Conservation (phyloP, 805 yeast genomes). For the Pachysolen tannophilus region DNA sequence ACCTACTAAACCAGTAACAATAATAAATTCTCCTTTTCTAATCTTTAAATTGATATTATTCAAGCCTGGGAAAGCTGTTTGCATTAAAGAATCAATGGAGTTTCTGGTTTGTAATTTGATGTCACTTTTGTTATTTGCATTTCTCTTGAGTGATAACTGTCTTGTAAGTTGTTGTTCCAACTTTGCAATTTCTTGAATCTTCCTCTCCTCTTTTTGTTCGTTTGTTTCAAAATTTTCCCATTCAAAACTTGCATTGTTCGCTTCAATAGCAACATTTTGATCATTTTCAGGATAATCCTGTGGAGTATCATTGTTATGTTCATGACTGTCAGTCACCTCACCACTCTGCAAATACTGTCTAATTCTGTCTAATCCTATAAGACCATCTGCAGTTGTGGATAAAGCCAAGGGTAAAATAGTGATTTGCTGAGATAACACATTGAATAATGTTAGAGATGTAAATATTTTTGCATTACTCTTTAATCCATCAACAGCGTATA, state of each 20-base stretch:
- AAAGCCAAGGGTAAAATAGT: slow-evolving; percentile 64
- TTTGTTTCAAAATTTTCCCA: slow-evolving; percentile 51
- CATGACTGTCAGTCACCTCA: slow-evolving; percentile 29
- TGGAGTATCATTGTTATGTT: slow-evolving; percentile 5
- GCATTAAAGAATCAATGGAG: slow-evolving; percentile 2
- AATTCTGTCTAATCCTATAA: slow-evolving; percentile 51
- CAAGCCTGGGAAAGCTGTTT: slow-evolving; percentile 36
- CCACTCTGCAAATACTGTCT: slow-evolving; percentile 37
- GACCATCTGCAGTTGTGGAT: slow-evolving; percentile 57
- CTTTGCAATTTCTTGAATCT: not conserved
- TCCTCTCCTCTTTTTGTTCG: slow-evolving; percentile 13
- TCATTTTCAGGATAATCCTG: slow-evolving; percentile 14
- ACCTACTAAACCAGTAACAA: slow-evolving; percentile 70
- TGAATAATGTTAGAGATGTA: slow-evolving; percentile 61
- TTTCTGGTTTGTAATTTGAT: not conserved
- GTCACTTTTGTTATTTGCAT: not conserved
- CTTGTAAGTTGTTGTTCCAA: slow-evolving; percentile 4
- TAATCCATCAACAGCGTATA: slow-evolving; percentile 25
- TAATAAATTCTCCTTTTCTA: slow-evolving; percentile 55
- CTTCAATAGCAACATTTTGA: slow-evolving; percentile 34
- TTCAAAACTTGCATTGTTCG: slow-evolving; percentile 50
- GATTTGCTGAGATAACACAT: slow-evolving; percentile 51
- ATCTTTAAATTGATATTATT: slow-evolving; percentile 41
- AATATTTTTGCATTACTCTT: slow-evolving; percentile 54
- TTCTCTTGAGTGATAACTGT: slow-evolving; percentile 3